Percentiles rank a stretch among this genome's conserved stretches.
These are phyloP conservation scores for Exophiala lecanii-corni DNA, from an alignment of 2,329 filamentous ascomycete genomes.

Conservation along the genomic window DNA sequence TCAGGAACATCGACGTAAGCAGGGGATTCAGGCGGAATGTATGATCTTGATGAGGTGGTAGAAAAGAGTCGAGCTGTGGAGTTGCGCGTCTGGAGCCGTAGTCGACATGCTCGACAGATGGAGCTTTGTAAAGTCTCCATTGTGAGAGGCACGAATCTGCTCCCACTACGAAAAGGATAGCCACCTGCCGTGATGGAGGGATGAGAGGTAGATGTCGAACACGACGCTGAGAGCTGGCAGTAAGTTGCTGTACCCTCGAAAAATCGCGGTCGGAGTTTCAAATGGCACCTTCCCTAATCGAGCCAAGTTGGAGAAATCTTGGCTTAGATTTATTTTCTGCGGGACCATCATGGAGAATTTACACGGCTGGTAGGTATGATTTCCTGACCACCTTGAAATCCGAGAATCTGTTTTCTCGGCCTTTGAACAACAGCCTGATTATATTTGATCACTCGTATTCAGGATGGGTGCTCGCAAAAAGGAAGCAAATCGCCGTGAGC, in stretches of 20 bases:
- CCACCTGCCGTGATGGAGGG: too few relatives aligned
- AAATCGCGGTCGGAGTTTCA: background rate
- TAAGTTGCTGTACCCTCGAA: background rate
- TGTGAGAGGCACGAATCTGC: background rate
- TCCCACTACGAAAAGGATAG: too few relatives aligned
- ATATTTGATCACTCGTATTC: too few relatives aligned
- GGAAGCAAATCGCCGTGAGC: slow-evolving; percentile 73
- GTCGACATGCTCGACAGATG: slow-evolving; percentile 24
- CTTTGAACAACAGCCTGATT: too few relatives aligned
- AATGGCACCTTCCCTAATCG: background rate
- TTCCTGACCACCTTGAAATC: too few relatives aligned
- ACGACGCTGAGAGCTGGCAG: too few relatives aligned
- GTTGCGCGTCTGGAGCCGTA: slow-evolving; percentile 9
- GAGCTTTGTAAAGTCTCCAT: slow-evolving; percentile 21
- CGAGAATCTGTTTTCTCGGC: too few relatives aligned
- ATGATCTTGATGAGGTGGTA: slow-evolving; percentile 39
- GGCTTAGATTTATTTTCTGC: background rate
- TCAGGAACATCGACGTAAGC: slow-evolving; percentile 83
- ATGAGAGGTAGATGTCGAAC: too few relatives aligned
- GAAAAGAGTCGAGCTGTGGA: slow-evolving; percentile 39
- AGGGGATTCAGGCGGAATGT: slow-evolving; percentile 78
- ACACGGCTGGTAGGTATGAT: too few relatives aligned
- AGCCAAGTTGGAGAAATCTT: background rate
- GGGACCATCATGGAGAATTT: background rate
- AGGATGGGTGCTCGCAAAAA: slow-evolving; percentile 88